A percentile compares a stretch with the other conserved stretches of the same genome.
These are phyloP conservation scores for Pseudogymnoascus sp. DNA, from an alignment of 2,329 filamentous ascomycete genomes.

Conservation along the genomic window DNA sequence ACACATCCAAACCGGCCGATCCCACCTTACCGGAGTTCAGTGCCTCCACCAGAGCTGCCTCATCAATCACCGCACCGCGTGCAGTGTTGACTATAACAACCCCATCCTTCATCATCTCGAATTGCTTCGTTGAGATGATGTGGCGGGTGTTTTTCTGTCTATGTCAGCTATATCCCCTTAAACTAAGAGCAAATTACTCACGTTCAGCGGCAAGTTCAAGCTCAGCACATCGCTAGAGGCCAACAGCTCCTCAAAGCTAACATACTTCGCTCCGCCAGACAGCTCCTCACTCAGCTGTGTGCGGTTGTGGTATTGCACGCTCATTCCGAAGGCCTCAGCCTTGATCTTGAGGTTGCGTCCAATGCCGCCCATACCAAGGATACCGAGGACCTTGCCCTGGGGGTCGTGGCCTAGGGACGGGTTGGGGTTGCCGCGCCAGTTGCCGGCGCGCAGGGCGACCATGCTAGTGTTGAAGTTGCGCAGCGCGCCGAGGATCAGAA, in stretches of 20 bases:
- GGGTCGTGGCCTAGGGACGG: conserved; percentile 66
- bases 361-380: conserved; percentile 81
- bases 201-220: conserved; percentile 74
- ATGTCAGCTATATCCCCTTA: background rate
- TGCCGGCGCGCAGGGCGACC: conserved; percentile 53
- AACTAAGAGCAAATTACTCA: conserved; percentile 36
- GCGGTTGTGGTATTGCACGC: conserved; percentile 67
- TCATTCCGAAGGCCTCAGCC: conserved; percentile 69
- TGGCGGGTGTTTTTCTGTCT: conserved; percentile 56
- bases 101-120: conserved; percentile 69
- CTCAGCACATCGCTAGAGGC: conserved; percentile 66
- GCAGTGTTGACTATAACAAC: conserved; percentile 77
- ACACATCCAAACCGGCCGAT: conserved; percentile 71
- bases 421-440: conserved; percentile 55
- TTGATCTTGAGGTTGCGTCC: conserved; percentile 70
- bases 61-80: conserved; percentile 74
- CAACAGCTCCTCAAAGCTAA: conserved; percentile 67
- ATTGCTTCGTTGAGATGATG: conserved; percentile 64
- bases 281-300: conserved; percentile 48
- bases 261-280: conserved; percentile 53
- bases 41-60: conserved; percentile 68
- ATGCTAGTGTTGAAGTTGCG: conserved; percentile 64
- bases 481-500: conserved; percentile 72
- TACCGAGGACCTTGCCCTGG: conserved; percentile 69
- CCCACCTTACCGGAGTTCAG: conserved; percentile 62